Conservation (phyloP, 2,329 filamentous ascomycete genomes). For the Colletotrichum lini region DNA sequence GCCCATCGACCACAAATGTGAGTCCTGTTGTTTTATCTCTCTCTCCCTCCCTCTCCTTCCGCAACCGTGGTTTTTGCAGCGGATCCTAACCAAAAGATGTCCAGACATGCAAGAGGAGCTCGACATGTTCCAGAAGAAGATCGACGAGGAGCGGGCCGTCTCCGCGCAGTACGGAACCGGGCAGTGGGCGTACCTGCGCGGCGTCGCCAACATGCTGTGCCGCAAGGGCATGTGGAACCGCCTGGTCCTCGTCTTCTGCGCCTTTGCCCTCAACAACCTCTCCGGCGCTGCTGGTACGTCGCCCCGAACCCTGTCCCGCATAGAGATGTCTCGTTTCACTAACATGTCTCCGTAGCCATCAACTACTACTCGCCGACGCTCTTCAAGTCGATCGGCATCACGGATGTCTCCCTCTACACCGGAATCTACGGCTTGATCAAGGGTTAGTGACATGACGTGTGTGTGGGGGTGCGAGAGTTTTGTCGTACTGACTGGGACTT, state of each 20-base stretch:
- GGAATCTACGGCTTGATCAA: constrained; percentile 66
- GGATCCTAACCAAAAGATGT: neutral
- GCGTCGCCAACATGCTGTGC: constrained; percentile 52
- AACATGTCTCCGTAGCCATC: constrained; percentile 48
- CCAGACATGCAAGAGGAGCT: constrained; percentile 61
- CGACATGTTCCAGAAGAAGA: constrained; percentile 57
- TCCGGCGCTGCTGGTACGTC: constrained; percentile 48
- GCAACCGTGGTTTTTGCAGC: no score
- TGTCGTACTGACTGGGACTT: neutral
- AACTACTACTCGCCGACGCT: constrained; percentile 58
- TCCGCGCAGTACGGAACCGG: constrained; percentile 51
- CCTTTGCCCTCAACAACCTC: constrained; percentile 57
- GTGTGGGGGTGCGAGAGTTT: no score
- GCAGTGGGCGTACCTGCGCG: constrained; percentile 52
- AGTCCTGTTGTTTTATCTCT: neutral
- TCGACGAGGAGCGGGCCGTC: constrained; percentile 52
- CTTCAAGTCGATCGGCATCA: constrained; percentile 61
- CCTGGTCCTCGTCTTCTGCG: constrained; percentile 53
- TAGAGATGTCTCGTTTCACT: no score
- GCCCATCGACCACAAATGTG: constrained; percentile 54
- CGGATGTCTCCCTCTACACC: constrained; percentile 60
- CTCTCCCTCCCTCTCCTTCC: no score
- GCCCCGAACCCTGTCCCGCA: neutral
- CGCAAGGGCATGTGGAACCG: constrained; percentile 59
- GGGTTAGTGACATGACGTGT: constrained; percentile 2